These are phyloP conservation scores for Chalciporus chontae DNA, from an alignment of 768 basidiomycete genomes.

Conservation along the genomic window DNA sequence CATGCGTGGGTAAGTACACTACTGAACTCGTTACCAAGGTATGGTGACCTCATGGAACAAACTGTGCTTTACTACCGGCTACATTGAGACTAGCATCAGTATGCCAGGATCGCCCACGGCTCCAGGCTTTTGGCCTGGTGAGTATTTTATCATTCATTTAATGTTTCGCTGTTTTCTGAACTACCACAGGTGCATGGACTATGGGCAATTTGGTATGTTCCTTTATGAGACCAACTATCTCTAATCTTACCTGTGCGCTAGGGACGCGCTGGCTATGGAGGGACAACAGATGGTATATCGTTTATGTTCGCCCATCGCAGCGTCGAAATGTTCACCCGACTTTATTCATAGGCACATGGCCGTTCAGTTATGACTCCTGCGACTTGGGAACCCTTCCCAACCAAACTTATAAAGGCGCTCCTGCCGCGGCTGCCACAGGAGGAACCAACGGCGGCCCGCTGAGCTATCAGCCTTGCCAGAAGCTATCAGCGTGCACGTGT, in stretches of 20 bases:
- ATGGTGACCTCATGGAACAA: slow-evolving; percentile 92
- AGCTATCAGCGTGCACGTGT: slow-evolving; percentile 86
- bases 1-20: background rate
- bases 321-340: background rate
- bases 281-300: slow-evolving; percentile 71
- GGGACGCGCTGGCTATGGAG: slow-evolving; percentile 86
- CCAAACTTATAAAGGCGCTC: slow-evolving; percentile 65
- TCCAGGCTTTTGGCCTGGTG: slow-evolving; percentile 86
- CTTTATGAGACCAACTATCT: background rate
- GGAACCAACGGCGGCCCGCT: slow-evolving; percentile 48
- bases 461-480: slow-evolving; percentile 84
- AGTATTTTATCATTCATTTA: slow-evolving; percentile 27
- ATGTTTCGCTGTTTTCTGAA: slow-evolving; percentile 4
- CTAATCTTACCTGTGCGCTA: slow-evolving; percentile 36
- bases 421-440: slow-evolving; percentile 55
- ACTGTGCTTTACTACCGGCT: slow-evolving; percentile 90
- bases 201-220: slow-evolving; percentile 60
- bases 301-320: background rate
- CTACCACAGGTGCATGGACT: slow-evolving; percentile 56
- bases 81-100: slow-evolving; percentile 80
- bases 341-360: slow-evolving; percentile 49
- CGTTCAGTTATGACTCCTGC: slow-evolving; percentile 81
- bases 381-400: slow-evolving; percentile 85
- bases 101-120: slow-evolving; percentile 59
- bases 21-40: slow-evolving; percentile 32